Evolutionary conservation across 2,329 filamentous ascomycete species (phyloP).

Genomic region (Claviceps pazoutovae): DNA sequence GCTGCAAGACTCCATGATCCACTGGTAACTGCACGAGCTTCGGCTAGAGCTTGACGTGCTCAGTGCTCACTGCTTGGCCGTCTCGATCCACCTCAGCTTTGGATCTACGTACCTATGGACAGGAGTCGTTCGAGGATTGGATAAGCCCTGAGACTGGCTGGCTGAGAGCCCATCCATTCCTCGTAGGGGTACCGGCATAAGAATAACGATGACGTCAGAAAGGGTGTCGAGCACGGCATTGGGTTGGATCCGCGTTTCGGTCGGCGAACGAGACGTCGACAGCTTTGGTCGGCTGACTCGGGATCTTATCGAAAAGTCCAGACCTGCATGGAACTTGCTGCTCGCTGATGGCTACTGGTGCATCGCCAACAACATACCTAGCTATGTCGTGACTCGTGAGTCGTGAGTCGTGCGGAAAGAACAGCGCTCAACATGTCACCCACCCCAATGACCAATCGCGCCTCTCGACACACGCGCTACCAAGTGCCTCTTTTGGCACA

Average conservation of each 20-base stretch:
- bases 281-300: no score
- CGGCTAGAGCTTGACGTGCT: not conserved
- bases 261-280: no score
- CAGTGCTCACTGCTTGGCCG: no score
- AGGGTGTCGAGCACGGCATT: not conserved
- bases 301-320: no score
- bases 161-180: not conserved
- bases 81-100: no score
- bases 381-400: not conserved
- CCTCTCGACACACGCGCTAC: not conserved
- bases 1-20: not conserved
- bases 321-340: not conserved
- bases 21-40: not conserved
- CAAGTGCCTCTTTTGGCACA: no score
- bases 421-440: not conserved
- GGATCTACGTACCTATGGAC: no score
- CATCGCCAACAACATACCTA: not conserved
- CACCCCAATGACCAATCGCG: not conserved
- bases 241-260: not conserved
- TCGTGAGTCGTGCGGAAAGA: not conserved
- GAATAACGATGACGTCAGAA: not conserved
- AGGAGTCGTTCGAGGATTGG: not conserved
- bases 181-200: not conserved
- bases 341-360: not conserved
- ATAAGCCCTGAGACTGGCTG: no score